Percentiles rank a stretch among this genome's conserved stretches.
Evolutionary conservation across 805 yeast species (phyloP).

Genomic region (Nakazawaea peltata): DNA sequence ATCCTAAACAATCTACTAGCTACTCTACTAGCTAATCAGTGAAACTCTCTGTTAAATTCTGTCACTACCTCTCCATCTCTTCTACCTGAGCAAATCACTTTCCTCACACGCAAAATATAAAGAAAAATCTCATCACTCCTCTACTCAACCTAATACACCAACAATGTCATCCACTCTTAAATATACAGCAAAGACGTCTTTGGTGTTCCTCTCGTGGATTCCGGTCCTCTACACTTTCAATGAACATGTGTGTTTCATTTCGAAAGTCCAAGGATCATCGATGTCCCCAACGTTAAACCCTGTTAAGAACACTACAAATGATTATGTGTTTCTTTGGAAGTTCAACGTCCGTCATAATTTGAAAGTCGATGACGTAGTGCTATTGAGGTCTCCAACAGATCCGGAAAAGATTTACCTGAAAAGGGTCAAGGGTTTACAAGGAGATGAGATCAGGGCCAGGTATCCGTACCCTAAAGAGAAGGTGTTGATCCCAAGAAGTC

Average conservation of each 20-base stretch:
- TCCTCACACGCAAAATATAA: no score
- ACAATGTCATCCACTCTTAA: slow-evolving; percentile 9
- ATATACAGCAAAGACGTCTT: slow-evolving; percentile 17
- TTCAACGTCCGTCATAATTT: slow-evolving; percentile 43
- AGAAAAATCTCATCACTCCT: neutral
- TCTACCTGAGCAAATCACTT: no score
- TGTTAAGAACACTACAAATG: slow-evolving; percentile 31
- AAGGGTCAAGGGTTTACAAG: slow-evolving; percentile 68
- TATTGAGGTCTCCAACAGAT: slow-evolving; percentile 74
- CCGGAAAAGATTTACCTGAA: slow-evolving; percentile 74
- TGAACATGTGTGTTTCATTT: slow-evolving; percentile 67
- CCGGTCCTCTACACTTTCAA: slow-evolving; percentile 68
- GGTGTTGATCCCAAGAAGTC: slow-evolving; percentile 66
- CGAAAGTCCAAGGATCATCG: slow-evolving; percentile 69
- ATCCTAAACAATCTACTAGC: no score
- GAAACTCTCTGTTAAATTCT: no score
- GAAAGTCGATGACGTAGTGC: slow-evolving; percentile 60
- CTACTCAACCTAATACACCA: neutral
- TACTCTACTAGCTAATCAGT: no score
- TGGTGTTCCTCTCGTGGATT: slow-evolving; percentile 53
- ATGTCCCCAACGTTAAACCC: slow-evolving; percentile 91
- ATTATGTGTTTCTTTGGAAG: slow-evolving; percentile 66
- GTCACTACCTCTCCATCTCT: no score
- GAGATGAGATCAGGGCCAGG: slow-evolving; percentile 58
- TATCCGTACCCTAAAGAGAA: slow-evolving; percentile 57